Base-by-base conservation (phyloP, 345 rosid species). In the Barbarea vulgaris region DNA sequence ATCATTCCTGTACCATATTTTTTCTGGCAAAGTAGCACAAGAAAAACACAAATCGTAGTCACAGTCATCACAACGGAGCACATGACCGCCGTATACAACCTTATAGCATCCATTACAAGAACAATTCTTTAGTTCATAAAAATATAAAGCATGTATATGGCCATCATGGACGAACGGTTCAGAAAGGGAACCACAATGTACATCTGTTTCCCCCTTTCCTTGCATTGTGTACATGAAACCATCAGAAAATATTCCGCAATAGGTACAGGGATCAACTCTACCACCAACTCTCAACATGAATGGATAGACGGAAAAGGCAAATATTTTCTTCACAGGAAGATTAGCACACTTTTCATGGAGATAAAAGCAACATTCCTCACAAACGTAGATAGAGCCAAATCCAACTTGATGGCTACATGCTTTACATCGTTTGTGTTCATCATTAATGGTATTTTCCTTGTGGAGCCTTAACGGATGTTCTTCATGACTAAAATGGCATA, bases 1-100 rank as follows among this genome's bases (percentile, higher is more conserved):
- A 12, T 69, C 27, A 1, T 9, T 54, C 14, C 3, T 69, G 9
- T 39, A 44, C 63, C 41, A 21, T 39, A 69, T 11, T 25, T 15
- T 55, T 37, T 41, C 0, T n/a, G 64, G 73, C 22, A 69, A n/a
- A 41, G 4, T 69, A 2, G 39, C 50, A 37, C 73, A 69, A 4
- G 3, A 3, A 0, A 69, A 36, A 69, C 73, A 69, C 27, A 69
- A 53, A 14, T 27, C 5, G 7, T 17, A 69, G 4, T 27, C 53
- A n/a, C 73, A 69, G 19, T 1, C 4, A 1, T 25, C 8, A 42
- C 63, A 53, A 17, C 42, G 7, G 0, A 69, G 37, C 27, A 15
- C 0, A n/a, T 5, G 0, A n/a, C n/a, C n/a, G 6, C 2, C 0
- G 5, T 1, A n/a, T n/a, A n/a, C 7, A 6, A 0, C 0, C 0